Percentiles rank a stretch among this genome's conserved stretches.
Evolutionary conservation across 352 stramenopile species (phyloP).

Genomic region (Pilasporangium apinafurcum): DNA sequence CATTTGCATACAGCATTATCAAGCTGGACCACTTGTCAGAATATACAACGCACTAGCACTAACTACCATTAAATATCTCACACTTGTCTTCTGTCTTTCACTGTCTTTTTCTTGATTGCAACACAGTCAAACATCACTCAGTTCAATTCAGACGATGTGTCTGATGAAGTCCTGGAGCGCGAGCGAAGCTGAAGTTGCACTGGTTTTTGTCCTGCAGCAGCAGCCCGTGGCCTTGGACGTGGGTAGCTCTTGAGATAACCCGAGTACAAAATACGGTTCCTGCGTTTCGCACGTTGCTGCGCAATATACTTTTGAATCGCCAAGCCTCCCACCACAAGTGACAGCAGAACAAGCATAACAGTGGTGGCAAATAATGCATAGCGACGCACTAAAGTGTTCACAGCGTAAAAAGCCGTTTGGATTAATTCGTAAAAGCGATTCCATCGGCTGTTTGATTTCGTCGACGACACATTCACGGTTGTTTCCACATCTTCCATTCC

Average conservation of each 20-base stretch:
- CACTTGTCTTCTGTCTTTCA: too few species aligned
- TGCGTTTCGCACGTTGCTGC: slow-evolving; percentile 3
- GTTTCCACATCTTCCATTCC: not conserved
- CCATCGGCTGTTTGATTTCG: not conserved
- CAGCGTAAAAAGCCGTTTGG: not conserved
- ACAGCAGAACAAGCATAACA: not conserved
- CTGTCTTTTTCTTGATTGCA: too few species aligned
- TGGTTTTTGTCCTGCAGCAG: too few species aligned
- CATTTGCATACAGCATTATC: too few species aligned
- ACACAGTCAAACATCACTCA: too few species aligned
- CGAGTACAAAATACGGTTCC: slow-evolving; percentile 2
- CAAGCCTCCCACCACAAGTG: not conserved
- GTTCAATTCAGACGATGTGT: too few species aligned
- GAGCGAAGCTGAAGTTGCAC: too few species aligned
- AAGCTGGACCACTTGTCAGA: too few species aligned
- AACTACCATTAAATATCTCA: too few species aligned
- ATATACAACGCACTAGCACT: too few species aligned
- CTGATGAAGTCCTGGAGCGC: too few species aligned
- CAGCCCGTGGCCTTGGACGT: too few species aligned
- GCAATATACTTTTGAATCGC: not conserved
- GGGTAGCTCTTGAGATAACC: slow-evolving; percentile 1
- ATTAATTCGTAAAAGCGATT: not conserved
- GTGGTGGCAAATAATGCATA: not conserved
- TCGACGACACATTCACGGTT: not conserved
- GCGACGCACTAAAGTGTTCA: not conserved